phyloP scores from a whole-genome alignment of 2,329 filamentous ascomycete genomes.

The Phialocephala sp. region DNA sequence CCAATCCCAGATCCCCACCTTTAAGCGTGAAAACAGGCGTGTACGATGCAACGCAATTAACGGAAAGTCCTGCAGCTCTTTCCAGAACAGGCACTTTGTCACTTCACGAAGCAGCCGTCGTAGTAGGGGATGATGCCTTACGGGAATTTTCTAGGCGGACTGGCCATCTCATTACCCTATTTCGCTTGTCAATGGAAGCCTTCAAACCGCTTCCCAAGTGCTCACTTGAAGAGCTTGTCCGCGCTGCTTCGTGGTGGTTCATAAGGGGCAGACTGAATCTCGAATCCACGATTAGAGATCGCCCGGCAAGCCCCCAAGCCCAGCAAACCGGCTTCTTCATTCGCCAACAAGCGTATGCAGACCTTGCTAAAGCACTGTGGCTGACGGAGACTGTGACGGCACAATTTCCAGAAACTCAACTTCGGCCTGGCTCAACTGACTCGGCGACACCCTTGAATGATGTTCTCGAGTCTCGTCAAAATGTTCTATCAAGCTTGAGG shows the following conservation, averaged over 20 bases:
- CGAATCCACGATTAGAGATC: conserved; percentile 72
- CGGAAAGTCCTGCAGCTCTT: conserved; percentile 21
- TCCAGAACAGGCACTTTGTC: conserved; percentile 31
- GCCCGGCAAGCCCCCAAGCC: conserved; percentile 58
- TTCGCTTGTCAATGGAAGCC: conserved; percentile 78
- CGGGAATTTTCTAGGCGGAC: conserved; percentile 73
- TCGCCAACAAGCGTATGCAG: conserved; percentile 79
- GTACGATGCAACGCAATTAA: background rate
- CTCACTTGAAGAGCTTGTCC: conserved; percentile 69
- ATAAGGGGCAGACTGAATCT: conserved; percentile 78
- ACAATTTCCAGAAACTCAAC: conserved; percentile 32
- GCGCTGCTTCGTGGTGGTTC: conserved; percentile 89
- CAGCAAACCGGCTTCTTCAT: conserved; percentile 60
- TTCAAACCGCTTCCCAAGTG: conserved; percentile 69
- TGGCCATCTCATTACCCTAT: conserved; percentile 75
- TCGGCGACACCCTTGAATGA: conserved; percentile 45
- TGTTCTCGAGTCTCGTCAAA: conserved; percentile 56
- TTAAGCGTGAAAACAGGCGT: background rate
- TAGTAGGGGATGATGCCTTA: conserved; percentile 64
- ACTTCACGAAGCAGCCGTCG: conserved; percentile 35
- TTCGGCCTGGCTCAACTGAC: conserved; percentile 30
- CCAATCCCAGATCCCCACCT: conserved; percentile 4
- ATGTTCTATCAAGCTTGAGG: conserved; percentile 67
- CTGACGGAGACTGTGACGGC: conserved; percentile 61
- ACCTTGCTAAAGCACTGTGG: conserved; percentile 87